Base-by-base conservation (phyloP, 768 basidiomycete genomes). In the Boletus pseudopeckii region DNA sequence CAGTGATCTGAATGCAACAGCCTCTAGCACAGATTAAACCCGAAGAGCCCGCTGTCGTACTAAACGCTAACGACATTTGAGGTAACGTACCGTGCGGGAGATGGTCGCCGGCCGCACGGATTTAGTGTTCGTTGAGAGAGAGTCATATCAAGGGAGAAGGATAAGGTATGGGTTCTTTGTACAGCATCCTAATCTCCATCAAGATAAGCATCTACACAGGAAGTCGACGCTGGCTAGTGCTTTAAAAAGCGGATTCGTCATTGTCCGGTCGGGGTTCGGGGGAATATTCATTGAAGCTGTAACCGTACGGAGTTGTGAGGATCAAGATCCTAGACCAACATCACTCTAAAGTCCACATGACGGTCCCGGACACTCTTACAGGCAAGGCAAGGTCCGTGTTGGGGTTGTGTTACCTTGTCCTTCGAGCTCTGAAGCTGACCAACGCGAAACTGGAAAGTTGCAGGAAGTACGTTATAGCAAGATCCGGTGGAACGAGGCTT, bases 41-140 rank as follows among this genome's bases (percentile, higher is more conserved):
- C 32, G 65, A 64, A 33, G 39, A 65, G 45, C 61, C 67, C 38
- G 69, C 66, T 7, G 62, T 70, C 24, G 70, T 71, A 15, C 30
- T 32, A 32, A 32, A 32, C 3, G 30, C 30, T 11, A 11, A 32
- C 30, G 9, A 32, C 30, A 32, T 32, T 11, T 32, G 70, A 36
- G 58, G 52, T 75, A 76, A 57, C 60, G 75, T n/a, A 71, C 78
- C 44, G 77, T 75, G 8, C 75, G 78, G 32, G 75, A 77, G 57
- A 60, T 77, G 45, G 52, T 60, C 30, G 56, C 53, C 41, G 67
- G 65, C 44, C 53, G 66, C 33, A 69, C 68, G n/a, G 71, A 77
- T 55, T 67, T 75, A 47, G 74, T 74, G 61, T 58, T 74, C 49
- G 69, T 70, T 13, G 53, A 49, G 34, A 56, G 34, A 56, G 64